A percentile compares a stretch with the other conserved stretches of the same genome.
These are phyloP conservation scores for Lagenaria siceraria DNA, from an alignment of 306 rosid genomes.

Conservation along the genomic window DNA sequence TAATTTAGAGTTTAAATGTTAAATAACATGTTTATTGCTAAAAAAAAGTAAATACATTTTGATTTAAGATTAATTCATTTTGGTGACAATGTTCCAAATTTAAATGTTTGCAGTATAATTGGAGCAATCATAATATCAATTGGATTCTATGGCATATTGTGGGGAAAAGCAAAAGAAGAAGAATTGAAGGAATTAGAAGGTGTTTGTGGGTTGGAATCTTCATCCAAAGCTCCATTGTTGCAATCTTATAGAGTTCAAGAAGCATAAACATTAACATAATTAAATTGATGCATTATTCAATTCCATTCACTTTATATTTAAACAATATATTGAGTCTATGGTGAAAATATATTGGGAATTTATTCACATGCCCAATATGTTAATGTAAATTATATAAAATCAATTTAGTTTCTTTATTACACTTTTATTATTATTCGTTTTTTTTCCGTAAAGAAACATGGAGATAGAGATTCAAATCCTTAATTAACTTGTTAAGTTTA, in stretches of 20 bases:
- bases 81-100: background rate
- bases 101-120: slow-evolving; percentile 41
- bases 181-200: slow-evolving; percentile 15
- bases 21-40: no score
- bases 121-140: slow-evolving; percentile 65
- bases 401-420: no score
- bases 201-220: background rate
- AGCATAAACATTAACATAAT: background rate
- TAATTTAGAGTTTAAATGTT: no score
- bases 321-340: background rate
- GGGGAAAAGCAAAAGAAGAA: slow-evolving; percentile 74
- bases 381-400: no score
- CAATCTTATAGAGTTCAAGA: background rate
- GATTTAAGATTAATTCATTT: no score
- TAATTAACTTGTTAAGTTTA: no score
- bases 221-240: background rate
- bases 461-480: no score
- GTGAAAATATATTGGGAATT: background rate
- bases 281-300: background rate
- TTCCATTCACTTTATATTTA: background rate
- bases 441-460: no score
- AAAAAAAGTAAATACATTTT: no score
- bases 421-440: no score
- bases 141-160: slow-evolving; percentile 72
- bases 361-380: background rate